Conservation (phyloP, 257 asterid species). For the Datura wrightii region DNA sequence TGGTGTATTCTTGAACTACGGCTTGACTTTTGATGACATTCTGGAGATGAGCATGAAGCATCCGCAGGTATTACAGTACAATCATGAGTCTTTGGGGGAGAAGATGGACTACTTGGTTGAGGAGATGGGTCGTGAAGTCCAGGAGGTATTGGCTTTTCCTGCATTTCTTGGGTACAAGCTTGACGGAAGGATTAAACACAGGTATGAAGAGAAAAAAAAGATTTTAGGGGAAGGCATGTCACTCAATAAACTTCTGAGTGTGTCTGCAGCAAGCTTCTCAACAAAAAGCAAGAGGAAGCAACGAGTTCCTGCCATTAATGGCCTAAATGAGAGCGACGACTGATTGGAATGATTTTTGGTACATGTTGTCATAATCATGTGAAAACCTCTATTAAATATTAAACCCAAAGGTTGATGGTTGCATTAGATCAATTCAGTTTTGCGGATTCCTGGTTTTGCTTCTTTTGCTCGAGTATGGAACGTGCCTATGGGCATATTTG, state of each 20-base stretch:
- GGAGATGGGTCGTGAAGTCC: constrained; percentile 90
- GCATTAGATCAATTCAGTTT: neutral
- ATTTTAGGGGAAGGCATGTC: constrained; percentile 79
- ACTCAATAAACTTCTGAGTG: constrained; percentile 78
- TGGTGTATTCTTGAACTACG: constrained; percentile 70
- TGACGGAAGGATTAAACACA: constrained; percentile 78
- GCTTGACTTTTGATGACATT: constrained; percentile 72
- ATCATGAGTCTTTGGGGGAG: constrained; percentile 76
- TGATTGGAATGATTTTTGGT: neutral
- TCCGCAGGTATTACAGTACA: constrained; percentile 83
- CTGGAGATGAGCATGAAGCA: constrained; percentile 90
- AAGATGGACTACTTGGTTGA: constrained; percentile 78
- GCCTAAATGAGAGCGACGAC: constrained; percentile 16
- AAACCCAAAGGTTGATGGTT: constrained; percentile 1
- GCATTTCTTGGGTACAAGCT: constrained; percentile 93
- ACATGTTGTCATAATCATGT: neutral
- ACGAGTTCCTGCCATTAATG: constrained; percentile 10
- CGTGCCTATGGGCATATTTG: neutral
- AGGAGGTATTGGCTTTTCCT: constrained; percentile 81
- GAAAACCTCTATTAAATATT: constrained; percentile 26
- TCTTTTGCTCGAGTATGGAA: neutral
- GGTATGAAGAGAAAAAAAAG: constrained; percentile 69
- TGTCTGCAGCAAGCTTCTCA: constrained; percentile 73
- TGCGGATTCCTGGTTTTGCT: neutral
- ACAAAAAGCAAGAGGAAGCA: constrained; percentile 50